Conservation (phyloP, 1,284 basidiomycete genomes). For the Golubevia pallescens region DNA sequence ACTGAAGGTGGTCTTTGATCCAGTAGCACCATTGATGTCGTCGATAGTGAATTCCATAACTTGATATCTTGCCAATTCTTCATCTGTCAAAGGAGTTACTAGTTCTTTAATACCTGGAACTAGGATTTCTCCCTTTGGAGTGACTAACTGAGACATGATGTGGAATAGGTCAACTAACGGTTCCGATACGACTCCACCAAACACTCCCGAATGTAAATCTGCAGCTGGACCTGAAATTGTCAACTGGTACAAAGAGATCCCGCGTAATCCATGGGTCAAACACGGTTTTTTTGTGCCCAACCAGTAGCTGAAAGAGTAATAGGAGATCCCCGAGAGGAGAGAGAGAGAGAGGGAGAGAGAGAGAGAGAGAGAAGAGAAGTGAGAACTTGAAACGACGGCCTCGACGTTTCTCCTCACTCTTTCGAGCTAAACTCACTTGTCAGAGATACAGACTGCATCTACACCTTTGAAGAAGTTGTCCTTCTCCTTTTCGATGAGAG, state of each 20-base stretch:
- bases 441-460: conserved; percentile 88
- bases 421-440: conserved; percentile 26
- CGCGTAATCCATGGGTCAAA: conserved; percentile 70
- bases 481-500: conserved; percentile 82
- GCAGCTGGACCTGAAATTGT: conserved; percentile 81
- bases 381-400: neutral
- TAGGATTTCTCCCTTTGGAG: conserved; percentile 80
- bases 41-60: conserved; percentile 65
- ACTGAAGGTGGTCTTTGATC: conserved; percentile 77
- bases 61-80: conserved; percentile 73
- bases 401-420: neutral
- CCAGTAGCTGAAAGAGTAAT: conserved; percentile 38
- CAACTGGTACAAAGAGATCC: conserved; percentile 86
- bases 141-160: conserved; percentile 78
- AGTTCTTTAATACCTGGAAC: conserved; percentile 90
- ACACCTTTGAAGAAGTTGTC: conserved; percentile 85
- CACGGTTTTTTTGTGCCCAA: conserved; percentile 65
- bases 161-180: conserved; percentile 73
- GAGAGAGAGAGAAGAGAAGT: too few species aligned
- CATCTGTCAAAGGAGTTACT: conserved; percentile 76
- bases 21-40: conserved; percentile 82
- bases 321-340: neutral
- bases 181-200: conserved; percentile 48
- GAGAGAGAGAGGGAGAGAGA: neutral
- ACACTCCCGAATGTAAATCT: conserved; percentile 84